Percentiles rank a stretch among this genome's conserved stretches.
Conservation (phyloP, 1,284 basidiomycete species). For the Moesziomyces antarcticus region DNA sequence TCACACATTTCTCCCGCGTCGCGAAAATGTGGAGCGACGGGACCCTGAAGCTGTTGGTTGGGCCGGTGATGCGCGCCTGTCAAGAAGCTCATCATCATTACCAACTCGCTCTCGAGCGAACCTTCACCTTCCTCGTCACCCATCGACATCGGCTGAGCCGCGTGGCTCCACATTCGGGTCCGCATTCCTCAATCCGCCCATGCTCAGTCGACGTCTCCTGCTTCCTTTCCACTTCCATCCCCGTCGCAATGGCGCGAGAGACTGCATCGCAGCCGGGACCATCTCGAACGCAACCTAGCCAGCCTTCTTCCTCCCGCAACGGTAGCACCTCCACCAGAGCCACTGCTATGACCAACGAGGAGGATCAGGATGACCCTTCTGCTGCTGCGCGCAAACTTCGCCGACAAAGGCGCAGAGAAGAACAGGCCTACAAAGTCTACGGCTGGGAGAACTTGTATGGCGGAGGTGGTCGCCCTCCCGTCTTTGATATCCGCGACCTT, state of each 20-base stretch:
- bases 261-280: not conserved
- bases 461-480: conserved; percentile 23
- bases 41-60: not conserved
- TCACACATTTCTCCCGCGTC: too few relatives aligned
- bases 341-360: not conserved
- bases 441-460: conserved; percentile 35
- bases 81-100: conserved; percentile 10
- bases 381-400: conserved; percentile 15
- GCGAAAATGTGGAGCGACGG: too few relatives aligned
- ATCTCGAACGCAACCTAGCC: not conserved
- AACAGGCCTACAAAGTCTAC: conserved; percentile 24
- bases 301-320: not conserved
- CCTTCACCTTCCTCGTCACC: not conserved
- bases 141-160: not conserved
- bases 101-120: too few relatives aligned
- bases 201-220: not conserved
- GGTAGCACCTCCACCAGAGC: not conserved
- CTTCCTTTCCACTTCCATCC: not conserved
- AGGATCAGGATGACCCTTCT: not conserved
- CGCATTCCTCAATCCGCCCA: too few relatives aligned
- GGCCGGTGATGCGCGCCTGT: conserved; percentile 2
- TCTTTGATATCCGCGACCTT: conserved; percentile 7
- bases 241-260: not conserved
- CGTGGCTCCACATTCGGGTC: not conserved
- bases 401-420: conserved; percentile 25